Evolutionary conservation across 2,329 filamentous ascomycete species (phyloP).

Genomic region (Didymosphaeria variabile): DNA sequence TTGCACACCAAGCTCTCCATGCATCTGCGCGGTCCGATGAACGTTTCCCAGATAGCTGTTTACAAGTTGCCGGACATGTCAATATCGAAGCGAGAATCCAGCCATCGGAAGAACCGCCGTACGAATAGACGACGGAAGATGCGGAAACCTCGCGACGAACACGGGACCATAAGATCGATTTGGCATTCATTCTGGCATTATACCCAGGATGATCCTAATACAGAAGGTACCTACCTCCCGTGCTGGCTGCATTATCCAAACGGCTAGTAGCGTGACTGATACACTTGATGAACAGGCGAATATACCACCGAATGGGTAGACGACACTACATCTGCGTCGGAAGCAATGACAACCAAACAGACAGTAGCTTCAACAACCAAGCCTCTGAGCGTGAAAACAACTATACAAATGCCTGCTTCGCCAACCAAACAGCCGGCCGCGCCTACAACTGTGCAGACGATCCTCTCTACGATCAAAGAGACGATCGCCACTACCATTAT

Average conservation of each 20-base stretch:
- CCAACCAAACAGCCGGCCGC: background rate
- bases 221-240: background rate
- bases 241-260: background rate
- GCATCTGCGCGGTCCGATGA: conserved; percentile 75
- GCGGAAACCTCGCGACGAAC: background rate
- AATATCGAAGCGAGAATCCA: conserved; percentile 14
- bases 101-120: background rate
- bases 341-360: background rate
- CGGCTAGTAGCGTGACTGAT: background rate
- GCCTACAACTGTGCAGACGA: background rate
- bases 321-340: background rate
- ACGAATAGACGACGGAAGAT: background rate
- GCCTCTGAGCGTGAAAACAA: background rate
- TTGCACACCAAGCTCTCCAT: conserved; percentile 67
- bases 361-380: background rate
- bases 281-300: background rate
- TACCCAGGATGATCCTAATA: conserved; percentile 1
- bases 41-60: conserved; percentile 73
- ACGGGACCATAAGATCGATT: conserved; percentile 7
- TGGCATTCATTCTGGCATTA: conserved; percentile 13
- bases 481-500: conserved; percentile 2
- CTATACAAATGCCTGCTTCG: background rate
- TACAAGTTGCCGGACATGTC: conserved; percentile 61
- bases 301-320: background rate
- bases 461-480: background rate